Evolutionary conservation across 192 early-diverging fungal species (phyloP).

Genomic region (Ambispora gerdemannii): DNA sequence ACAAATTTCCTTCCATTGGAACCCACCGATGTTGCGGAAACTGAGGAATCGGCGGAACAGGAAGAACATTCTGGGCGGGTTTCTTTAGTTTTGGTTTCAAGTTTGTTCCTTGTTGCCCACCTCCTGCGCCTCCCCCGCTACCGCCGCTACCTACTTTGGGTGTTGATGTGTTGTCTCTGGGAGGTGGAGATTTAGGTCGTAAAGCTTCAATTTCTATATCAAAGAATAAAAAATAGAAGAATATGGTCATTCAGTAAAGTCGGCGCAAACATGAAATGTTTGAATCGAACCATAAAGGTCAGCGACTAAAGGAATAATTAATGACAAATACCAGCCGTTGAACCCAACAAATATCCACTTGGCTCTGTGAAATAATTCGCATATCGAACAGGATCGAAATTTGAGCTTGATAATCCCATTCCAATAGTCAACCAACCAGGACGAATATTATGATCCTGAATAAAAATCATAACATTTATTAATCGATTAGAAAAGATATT

Average conservation of each 20-base stretch:
- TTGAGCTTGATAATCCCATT: slow-evolving; percentile 39
- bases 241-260: background rate
- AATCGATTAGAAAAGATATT: background rate
- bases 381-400: slow-evolving; percentile 47
- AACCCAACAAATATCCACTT: slow-evolving; percentile 33
- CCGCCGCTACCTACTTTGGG: no score
- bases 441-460: slow-evolving; percentile 51
- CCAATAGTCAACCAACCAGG: slow-evolving; percentile 64
- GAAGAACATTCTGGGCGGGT: background rate
- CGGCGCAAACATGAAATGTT: background rate
- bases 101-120: slow-evolving; percentile 1
- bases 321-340: slow-evolving; percentile 33
- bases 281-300: background rate
- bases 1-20: background rate
- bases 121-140: no score
- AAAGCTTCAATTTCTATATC: slow-evolving; percentile 46
- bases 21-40: slow-evolving; percentile 30
- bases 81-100: slow-evolving; percentile 6
- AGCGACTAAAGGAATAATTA: background rate
- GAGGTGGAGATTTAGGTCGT: slow-evolving; percentile 56
- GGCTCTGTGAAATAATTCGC: slow-evolving; percentile 33
- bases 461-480: no score
- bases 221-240: background rate
- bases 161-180: slow-evolving; percentile 32
- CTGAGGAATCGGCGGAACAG: background rate